Evolutionary conservation across 2,329 filamentous ascomycete genomes (phyloP).

Genomic region (Phialocephala sp.): DNA sequence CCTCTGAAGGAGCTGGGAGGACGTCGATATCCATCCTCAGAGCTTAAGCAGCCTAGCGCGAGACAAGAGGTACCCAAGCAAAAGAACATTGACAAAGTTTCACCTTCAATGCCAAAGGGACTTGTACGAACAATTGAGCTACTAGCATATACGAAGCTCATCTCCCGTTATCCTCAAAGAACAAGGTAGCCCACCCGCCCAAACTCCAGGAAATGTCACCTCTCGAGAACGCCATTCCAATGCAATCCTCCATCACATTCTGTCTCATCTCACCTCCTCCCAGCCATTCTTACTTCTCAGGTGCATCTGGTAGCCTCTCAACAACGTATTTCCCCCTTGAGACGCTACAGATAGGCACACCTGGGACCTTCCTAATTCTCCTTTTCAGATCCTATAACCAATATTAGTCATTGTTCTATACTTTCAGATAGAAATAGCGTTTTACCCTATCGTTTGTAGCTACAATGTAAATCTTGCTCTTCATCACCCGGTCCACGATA

Average conservation of each 20-base stretch:
- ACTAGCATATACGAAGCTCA: not conserved
- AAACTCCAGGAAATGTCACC: slow-evolving; percentile 11
- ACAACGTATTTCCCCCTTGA: slow-evolving; percentile 92
- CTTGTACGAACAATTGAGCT: not conserved
- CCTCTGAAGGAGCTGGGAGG: not conserved
- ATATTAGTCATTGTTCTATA: too few species aligned
- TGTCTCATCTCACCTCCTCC: not conserved
- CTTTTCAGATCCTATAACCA: slow-evolving; percentile 71
- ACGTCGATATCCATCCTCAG: not conserved
- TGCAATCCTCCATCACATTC: not conserved
- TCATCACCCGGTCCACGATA: slow-evolving; percentile 73
- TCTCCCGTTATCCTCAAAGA: not conserved
- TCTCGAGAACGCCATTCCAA: not conserved
- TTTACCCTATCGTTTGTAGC: slow-evolving; percentile 57
- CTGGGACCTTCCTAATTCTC: slow-evolving; percentile 73
- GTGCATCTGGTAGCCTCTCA: slow-evolving; percentile 86
- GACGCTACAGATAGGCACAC: slow-evolving; percentile 74
- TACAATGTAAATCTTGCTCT: slow-evolving; percentile 74
- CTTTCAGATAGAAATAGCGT: too few species aligned
- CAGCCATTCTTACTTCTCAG: slow-evolving; percentile 56
- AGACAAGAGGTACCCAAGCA: not conserved
- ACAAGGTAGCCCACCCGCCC: slow-evolving; percentile 2
- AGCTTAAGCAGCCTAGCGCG: not conserved
- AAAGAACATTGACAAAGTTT: not conserved
- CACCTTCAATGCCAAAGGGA: not conserved